Conservation (phyloP, 192 early-diverging fungal species). For the Diversispora eburnea region DNA sequence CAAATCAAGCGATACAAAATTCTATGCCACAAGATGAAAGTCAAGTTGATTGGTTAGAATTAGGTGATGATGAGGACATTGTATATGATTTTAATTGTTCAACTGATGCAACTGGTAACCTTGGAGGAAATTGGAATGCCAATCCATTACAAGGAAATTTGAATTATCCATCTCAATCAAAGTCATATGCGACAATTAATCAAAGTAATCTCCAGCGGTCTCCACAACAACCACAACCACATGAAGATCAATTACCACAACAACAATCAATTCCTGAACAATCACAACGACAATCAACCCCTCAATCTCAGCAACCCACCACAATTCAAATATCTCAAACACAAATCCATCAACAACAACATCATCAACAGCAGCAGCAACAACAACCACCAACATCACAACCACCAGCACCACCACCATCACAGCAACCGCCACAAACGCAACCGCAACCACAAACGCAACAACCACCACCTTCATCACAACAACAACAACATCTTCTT, state of each 20-base stretch:
- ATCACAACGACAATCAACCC: not conserved
- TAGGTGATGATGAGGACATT: slow-evolving; percentile 16
- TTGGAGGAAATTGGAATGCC: slow-evolving; percentile 10
- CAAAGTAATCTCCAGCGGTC: slow-evolving; percentile 12
- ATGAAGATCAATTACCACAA: slow-evolving; percentile 7
- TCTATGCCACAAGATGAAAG: slow-evolving; percentile 8
- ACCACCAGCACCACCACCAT: not conserved
- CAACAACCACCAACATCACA: not conserved
- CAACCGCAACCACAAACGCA: not conserved
- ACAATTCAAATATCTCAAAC: not conserved
- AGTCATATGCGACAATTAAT: slow-evolving; percentile 23
- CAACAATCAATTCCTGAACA: slow-evolving; percentile 7
- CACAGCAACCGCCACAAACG: slow-evolving; percentile 2
- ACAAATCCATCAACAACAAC: no score
- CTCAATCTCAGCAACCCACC: not conserved
- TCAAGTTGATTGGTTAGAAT: slow-evolving; percentile 17
- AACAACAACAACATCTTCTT: not conserved
- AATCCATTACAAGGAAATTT: slow-evolving; percentile 18
- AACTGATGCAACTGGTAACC: not conserved
- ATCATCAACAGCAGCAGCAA: not conserved
- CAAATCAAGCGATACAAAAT: slow-evolving; percentile 15
- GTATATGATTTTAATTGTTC: slow-evolving; percentile 28
- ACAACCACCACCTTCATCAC: not conserved
- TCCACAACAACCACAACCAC: not conserved
- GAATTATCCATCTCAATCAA: slow-evolving; percentile 14